Evolutionary conservation across 2,329 filamentous ascomycete species (phyloP).

Genomic region (Scolecobasidium constrictum): DNA sequence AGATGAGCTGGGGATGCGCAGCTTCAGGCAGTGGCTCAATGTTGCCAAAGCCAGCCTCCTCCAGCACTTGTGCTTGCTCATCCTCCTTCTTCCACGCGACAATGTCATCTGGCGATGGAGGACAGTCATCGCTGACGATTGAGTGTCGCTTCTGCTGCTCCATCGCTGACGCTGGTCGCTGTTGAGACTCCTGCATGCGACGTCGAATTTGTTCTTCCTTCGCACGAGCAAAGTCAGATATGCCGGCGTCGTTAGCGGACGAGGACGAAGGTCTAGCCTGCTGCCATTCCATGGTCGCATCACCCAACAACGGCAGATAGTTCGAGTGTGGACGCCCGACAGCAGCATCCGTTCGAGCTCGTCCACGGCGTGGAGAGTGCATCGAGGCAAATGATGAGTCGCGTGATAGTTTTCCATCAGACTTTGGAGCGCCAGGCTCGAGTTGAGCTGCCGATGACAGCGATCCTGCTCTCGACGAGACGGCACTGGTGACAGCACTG

Average conservation of each 20-base stretch:
- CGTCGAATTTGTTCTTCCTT: constrained; percentile 26
- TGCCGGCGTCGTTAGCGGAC: not conserved
- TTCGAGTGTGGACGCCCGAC: constrained; percentile 17
- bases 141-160: constrained; percentile 1
- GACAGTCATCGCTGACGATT: constrained; percentile 12
- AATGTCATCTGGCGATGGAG: constrained; percentile 37
- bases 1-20: constrained; percentile 17
- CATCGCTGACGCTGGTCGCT: constrained; percentile 15
- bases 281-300: not conserved
- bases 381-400: constrained; percentile 28
- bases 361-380: constrained; percentile 19
- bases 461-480: constrained; percentile 26
- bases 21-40: constrained; percentile 16
- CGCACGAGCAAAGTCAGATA: constrained; percentile 21
- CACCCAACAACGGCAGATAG: constrained; percentile 11
- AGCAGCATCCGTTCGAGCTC: constrained; percentile 5
- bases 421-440: constrained; percentile 3
- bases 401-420: constrained; percentile 20
- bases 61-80: constrained; percentile 15
- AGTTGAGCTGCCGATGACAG: constrained; percentile 2
- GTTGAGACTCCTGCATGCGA: constrained; percentile 21
- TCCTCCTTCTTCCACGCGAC: constrained; percentile 9
- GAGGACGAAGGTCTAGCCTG: not conserved
- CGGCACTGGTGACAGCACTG: constrained; percentile 28
- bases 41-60: constrained; percentile 19